Percentiles rank a stretch among this genome's conserved stretches.
phyloP scores from a whole-genome alignment of 1,284 basidiomycete genomes.

The Athelia sp. region DNA sequence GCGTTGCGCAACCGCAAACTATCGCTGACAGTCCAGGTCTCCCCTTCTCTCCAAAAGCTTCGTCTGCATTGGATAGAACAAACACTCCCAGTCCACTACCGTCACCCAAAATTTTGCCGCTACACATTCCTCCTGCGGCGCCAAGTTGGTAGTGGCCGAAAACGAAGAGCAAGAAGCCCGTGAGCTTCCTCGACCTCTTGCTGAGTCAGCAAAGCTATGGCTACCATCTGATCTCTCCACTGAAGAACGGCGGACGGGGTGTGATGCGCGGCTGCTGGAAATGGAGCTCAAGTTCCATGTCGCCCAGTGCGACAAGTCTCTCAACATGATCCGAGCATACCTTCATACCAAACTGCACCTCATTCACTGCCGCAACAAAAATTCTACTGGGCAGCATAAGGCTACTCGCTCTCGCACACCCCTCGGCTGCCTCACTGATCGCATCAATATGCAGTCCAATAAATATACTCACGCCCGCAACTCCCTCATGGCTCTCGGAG shows the following conservation, averaged over 20 bases:
- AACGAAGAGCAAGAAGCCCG: neutral
- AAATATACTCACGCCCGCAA: neutral
- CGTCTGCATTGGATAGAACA: no score
- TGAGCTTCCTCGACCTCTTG: neutral
- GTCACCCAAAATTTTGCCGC: no score
- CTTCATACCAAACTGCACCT: constrained; percentile 8
- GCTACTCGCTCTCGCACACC: constrained; percentile 1
- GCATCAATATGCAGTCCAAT: neutral
- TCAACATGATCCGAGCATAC: constrained; percentile 2
- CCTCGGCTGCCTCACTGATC: neutral
- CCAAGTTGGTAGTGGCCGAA: no score
- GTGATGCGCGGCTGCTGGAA: constrained; percentile 1
- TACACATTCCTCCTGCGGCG: no score
- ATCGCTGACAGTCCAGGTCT: no score
- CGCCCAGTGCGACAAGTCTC: constrained; percentile 5
- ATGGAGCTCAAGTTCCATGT: constrained; percentile 7
- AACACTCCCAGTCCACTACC: no score
- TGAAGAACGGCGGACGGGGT: neutral
- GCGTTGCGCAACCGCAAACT: no score
- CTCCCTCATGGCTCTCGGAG: neutral
- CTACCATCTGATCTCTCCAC: constrained; percentile 7
- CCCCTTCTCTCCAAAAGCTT: no score
- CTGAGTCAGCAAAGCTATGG: constrained; percentile 7
- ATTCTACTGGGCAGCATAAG: constrained; percentile 8
- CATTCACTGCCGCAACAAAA: constrained; percentile 7